Evolutionary conservation across 352 stramenopile species (phyloP), one percentile per base, ranked within the genome.

Genomic region (Phytophthora pseudosyringae): DNA sequence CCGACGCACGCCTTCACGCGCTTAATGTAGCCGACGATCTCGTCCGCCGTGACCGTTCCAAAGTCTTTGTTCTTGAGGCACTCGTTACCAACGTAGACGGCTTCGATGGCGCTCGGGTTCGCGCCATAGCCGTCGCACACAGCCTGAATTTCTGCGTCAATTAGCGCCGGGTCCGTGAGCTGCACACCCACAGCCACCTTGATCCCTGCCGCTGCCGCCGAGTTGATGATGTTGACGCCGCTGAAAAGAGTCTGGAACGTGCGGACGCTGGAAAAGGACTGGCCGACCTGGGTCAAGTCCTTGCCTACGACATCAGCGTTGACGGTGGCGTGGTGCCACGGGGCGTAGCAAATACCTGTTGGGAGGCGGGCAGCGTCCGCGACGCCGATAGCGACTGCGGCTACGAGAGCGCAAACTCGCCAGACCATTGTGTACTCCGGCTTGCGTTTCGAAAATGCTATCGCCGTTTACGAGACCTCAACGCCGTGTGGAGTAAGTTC

Each of bases 31-130:
- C 61, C 73, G 4, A 78, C 44, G 16, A 93, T 73, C 48, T 81
- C 33, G 16, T 67, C 59, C 3, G 69, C 77, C 3, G 73, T 63
- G 41, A 57, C 76, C 1, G 63, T 72, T 12, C 80, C 83, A 26
- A 78, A 86, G 49, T 67, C 66, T 32, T 77, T 76, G 62, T 86
- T 89, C 45, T 72, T 58, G n/a, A 94, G 70, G 73, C 89, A 79
- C 43, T 94, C 86, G 62, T 93, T 94, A 29, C 86, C 86, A 32
- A 89, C 80, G 58, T 89, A 93, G 31, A 94, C 85, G 4, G 81
- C 83, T 49, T 89, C 68, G 26, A 94, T 64, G 0, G 48, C 63
- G 18, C 59, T 41, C 0, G 82, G 75, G 48, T 84, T 66, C 1
- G 50, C 47, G 21, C 73, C 60, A 28, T 79, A 81, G 18, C 80